Evolutionary conservation across 1,284 basidiomycete species (phyloP).

Genomic region (Malassezia psittaci): DNA sequence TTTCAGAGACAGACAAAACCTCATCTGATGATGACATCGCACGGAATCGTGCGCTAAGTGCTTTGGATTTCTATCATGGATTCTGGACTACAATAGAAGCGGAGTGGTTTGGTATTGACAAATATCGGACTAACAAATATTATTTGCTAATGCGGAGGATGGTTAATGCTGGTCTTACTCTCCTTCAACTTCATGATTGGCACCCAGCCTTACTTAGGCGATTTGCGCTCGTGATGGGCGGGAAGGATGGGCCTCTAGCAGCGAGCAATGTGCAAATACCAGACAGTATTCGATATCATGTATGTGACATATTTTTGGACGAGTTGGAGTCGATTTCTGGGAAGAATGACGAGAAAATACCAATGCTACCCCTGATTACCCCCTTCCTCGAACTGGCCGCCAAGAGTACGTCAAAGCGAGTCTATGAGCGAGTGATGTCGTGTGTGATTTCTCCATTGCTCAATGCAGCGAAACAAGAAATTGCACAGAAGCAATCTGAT

Average conservation of each 20-base stretch:
- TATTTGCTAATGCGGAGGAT: constrained; percentile 86
- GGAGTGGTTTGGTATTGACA: constrained; percentile 18
- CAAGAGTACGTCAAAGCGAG: constrained; percentile 56
- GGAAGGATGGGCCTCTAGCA: constrained; percentile 16
- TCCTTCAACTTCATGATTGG: constrained; percentile 67
- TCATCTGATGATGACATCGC: background rate
- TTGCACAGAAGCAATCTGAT: background rate
- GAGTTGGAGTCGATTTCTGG: constrained; percentile 67
- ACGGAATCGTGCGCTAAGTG: constrained; percentile 6
- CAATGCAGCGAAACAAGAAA: constrained; percentile 16
- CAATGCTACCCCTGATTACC: constrained; percentile 56
- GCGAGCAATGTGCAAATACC: constrained; percentile 62
- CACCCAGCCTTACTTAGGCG: constrained; percentile 47
- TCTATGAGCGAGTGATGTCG: constrained; percentile 61
- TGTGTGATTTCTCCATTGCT: constrained; percentile 59
- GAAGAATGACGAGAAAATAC: constrained; percentile 35
- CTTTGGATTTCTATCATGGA: constrained; percentile 16
- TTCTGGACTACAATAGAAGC: constrained; percentile 55
- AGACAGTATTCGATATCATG: constrained; percentile 59
- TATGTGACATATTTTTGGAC: constrained; percentile 79
- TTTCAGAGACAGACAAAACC: background rate
- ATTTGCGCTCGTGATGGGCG: constrained; percentile 18
- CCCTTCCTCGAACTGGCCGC: constrained; percentile 66
- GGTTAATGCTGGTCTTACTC: constrained; percentile 69
- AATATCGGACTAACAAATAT: constrained; percentile 64